Conservation (phyloP, 1,284 basidiomycete species). For the Grifola frondosa region DNA sequence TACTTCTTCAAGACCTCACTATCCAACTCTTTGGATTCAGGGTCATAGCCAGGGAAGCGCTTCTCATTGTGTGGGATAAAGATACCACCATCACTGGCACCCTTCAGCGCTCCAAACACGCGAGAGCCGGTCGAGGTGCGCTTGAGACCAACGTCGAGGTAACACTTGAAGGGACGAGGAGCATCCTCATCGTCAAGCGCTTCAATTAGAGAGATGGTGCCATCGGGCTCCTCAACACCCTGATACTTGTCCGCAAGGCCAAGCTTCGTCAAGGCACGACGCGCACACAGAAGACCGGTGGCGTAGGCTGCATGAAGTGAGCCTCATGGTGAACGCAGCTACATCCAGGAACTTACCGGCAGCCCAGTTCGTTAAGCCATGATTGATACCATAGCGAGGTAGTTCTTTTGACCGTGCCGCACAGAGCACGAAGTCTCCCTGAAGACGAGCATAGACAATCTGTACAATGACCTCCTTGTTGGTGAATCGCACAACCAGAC, state of each 20-base stretch:
- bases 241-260: slow-evolving; percentile 99
- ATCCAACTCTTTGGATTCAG: slow-evolving; percentile 92
- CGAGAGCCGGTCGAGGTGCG: slow-evolving; percentile 98
- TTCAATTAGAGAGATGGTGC: slow-evolving; percentile 83
- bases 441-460: slow-evolving; percentile 95
- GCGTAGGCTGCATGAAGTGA: slow-evolving; percentile 74
- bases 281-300: slow-evolving; percentile 93
- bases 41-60: slow-evolving; percentile 98
- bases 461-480: slow-evolving; percentile 92
- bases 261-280: slow-evolving; percentile 93
- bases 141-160: slow-evolving; percentile 98
- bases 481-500: slow-evolving; percentile 97
- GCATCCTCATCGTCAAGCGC: slow-evolving; percentile 88
- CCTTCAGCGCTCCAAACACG: slow-evolving; percentile 99
- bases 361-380: slow-evolving; percentile 99
- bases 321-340: neutral
- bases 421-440: slow-evolving; percentile 93
- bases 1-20: slow-evolving; percentile 96
- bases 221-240: slow-evolving; percentile 92
- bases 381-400: slow-evolving; percentile 94
- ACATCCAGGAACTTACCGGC: slow-evolving; percentile 57
- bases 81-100: slow-evolving; percentile 97
- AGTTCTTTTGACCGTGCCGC: slow-evolving; percentile 91
- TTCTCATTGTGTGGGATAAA: slow-evolving; percentile 98
- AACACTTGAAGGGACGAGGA: slow-evolving; percentile 97